Base-by-base conservation (phyloP, 2,329 filamentous ascomycete genomes). In the Dactylonectria macrodidyma region DNA sequence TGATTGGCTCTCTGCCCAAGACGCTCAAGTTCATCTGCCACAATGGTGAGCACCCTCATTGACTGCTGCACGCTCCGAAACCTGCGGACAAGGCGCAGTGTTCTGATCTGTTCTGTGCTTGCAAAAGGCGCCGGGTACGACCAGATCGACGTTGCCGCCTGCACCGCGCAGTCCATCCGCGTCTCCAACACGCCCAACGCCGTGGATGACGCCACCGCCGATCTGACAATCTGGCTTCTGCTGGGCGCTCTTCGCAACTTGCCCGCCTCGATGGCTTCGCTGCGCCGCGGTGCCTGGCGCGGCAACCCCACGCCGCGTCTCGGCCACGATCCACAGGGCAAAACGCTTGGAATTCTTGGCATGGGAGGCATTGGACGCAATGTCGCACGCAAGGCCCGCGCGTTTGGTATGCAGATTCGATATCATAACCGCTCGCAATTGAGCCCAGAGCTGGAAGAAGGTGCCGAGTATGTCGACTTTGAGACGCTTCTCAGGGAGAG, bases 281-380 rank as follows among this genome's bases (percentile, higher is more conserved):
- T 95, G 10, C 89, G 94, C 41, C 83, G 86, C 24, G 90, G 91
- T 1, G 82, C 89, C 65, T 97, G 93, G 92, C 86, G 89, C 59
- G 92, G 92, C 4, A 78, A 80, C 5, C 83, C 85, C 3, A 79
- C 83, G 7, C 86, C 88, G 1, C 85, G 90, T 1, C 82, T 90
- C 6, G 94, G 93, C 12, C 92, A 93, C 77, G 93, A 96, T 76
- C 93, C 93, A 1, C 86, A 93, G 79, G 93, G 92, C 41, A 96
- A 95, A 80, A 84, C 91, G 1, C 85, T 97, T 5, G 94, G 94
- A 0, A 94, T 97, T 67, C 79, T 97, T 47, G 94, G 94, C 7
- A 95, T 96, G 93, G 94, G 94, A 22, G 93, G 94, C 2, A 96
- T 97, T 68, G 94, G 94, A 0, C 85, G 91, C 41, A 94, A 94